Percentiles rank a stretch among this genome's conserved stretches.
These are phyloP conservation scores for Wickerhamomyces queroliae DNA, from an alignment of 805 yeast genomes.

Conservation along the genomic window DNA sequence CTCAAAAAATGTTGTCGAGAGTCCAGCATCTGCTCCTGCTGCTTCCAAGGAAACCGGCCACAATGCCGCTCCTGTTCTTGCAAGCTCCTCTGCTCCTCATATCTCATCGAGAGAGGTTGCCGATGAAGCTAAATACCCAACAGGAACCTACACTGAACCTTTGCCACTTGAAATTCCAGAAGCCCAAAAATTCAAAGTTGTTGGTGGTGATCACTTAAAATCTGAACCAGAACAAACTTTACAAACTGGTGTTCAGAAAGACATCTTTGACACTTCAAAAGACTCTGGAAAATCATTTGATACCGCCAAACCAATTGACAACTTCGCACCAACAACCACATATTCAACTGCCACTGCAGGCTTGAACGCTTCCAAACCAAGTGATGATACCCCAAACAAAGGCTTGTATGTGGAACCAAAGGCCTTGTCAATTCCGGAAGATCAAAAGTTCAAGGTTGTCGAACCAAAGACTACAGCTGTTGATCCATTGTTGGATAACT, in stretches of 20 bases:
- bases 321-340: too few species aligned
- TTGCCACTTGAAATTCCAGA: constrained; percentile 1
- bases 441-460: constrained; percentile 6
- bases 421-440: constrained; percentile 6
- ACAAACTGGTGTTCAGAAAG: neutral
- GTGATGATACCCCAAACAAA: neutral
- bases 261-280: neutral
- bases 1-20: neutral
- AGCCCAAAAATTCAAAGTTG: neutral
- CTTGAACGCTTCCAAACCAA: neutral
- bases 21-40: too few species aligned
- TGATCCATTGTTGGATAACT: neutral
- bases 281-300: neutral
- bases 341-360: too few species aligned
- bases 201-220: neutral
- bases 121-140: neutral
- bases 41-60: too few species aligned
- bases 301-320: neutral
- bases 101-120: neutral
- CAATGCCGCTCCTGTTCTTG: too few species aligned
- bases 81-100: too few species aligned
- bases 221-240: neutral
- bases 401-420: constrained; percentile 5
- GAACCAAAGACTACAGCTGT: neutral
- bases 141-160: constrained; percentile 1